Evolutionary conservation across 495 filamentous ascomycete species (phyloP).

Genomic region (Penicillium salamii): DNA sequence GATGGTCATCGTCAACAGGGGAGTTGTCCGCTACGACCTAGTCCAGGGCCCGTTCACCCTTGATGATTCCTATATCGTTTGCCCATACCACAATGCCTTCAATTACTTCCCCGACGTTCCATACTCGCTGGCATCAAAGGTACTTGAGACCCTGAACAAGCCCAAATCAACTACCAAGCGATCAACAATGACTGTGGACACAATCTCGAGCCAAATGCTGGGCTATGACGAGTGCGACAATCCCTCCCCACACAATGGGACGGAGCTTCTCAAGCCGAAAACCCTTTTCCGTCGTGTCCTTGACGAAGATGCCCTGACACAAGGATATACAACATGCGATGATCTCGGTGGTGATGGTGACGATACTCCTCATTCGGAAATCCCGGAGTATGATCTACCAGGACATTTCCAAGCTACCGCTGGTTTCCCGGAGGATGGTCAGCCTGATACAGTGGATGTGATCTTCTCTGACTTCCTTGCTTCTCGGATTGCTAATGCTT

Average conservation of each 20-base stretch:
- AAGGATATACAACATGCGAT: constrained; percentile 10
- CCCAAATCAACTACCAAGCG: constrained; percentile 4
- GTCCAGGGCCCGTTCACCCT: constrained; percentile 39
- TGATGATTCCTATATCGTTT: constrained; percentile 38
- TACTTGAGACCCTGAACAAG: constrained; percentile 19
- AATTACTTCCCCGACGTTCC: constrained; percentile 36
- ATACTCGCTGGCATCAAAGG: constrained; percentile 25
- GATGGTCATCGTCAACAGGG: constrained; percentile 36
- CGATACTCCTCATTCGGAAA: constrained; percentile 7
- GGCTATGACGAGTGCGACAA: constrained; percentile 12
- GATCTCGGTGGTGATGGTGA: constrained; percentile 16
- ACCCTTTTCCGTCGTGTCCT: constrained; percentile 4
- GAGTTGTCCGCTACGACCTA: constrained; percentile 37
- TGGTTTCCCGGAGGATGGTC: constrained; percentile 2
- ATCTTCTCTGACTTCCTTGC: constrained; percentile 12
- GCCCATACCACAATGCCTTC: constrained; percentile 31
- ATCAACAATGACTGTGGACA: constrained; percentile 7
- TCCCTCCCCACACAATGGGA: not conserved
- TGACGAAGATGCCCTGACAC: not conserved
- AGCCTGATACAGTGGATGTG: constrained; percentile 2
- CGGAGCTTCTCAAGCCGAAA: constrained; percentile 4
- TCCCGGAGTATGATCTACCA: not conserved
- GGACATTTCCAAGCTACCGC: constrained; percentile 4
- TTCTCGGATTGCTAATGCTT: not conserved
- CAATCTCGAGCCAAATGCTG: constrained; percentile 3